phyloP scores from a whole-genome alignment of 129 eudicot genomes.

The Lactuca saligna region DNA sequence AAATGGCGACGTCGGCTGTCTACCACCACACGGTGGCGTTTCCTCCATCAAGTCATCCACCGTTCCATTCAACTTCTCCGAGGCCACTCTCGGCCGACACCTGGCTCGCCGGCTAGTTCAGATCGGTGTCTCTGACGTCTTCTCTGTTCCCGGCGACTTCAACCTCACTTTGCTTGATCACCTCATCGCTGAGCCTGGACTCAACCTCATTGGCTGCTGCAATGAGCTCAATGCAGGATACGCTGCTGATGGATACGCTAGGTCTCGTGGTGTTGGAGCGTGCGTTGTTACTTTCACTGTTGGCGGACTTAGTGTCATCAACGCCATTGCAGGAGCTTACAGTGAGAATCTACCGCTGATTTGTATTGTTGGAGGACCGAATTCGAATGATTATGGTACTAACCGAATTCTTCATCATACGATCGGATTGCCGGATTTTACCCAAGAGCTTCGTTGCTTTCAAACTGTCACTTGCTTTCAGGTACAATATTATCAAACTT shows the following conservation, averaged over 20 bases:
- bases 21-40: slow-evolving; percentile 32
- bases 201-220: slow-evolving; percentile 60
- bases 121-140: no score
- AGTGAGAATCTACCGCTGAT: slow-evolving; percentile 74
- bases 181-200: slow-evolving; percentile 13
- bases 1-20: slow-evolving; percentile 33
- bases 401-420: slow-evolving; percentile 70
- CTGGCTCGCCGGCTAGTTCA: no score
- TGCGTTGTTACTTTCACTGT: slow-evolving; percentile 74
- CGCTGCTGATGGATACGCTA: slow-evolving; percentile 73
- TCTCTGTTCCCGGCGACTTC: no score
- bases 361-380: slow-evolving; percentile 76
- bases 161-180: no score
- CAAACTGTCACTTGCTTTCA: slow-evolving; percentile 67
- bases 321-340: slow-evolving; percentile 75
- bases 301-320: slow-evolving; percentile 69
- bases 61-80: no score
- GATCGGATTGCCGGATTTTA: slow-evolving; percentile 66
- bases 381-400: slow-evolving; percentile 69
- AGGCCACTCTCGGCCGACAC: background rate
- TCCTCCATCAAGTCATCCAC: slow-evolving; percentile 22
- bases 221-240: slow-evolving; percentile 82
- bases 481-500: slow-evolving; percentile 20
- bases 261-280: slow-evolving; percentile 18
- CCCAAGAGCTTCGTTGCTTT: slow-evolving; percentile 72